These are phyloP conservation scores for Colletotrichum sp. DNA, from an alignment of 2,329 filamentous ascomycete species.

Conservation along the genomic window DNA sequence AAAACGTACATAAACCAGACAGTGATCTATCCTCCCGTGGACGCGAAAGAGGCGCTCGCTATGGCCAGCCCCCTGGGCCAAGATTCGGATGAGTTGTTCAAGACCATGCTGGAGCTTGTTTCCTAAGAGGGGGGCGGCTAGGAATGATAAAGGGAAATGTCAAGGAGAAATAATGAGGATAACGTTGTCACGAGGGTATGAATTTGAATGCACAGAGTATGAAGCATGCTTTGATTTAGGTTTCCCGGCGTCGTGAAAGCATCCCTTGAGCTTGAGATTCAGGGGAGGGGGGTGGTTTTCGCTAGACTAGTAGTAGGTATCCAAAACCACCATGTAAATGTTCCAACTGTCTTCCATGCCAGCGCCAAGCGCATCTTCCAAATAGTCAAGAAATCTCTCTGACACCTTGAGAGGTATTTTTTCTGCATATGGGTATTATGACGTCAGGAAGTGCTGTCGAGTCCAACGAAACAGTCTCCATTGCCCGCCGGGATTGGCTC, in stretches of 20 bases:
- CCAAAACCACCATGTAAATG: not conserved
- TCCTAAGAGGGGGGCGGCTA: not conserved
- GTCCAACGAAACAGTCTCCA: not conserved
- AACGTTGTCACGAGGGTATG: fast-evolving
- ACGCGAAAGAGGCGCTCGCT: constrained; percentile 25
- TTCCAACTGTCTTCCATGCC: not conserved
- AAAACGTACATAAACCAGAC: constrained; percentile 38
- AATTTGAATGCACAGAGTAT: fast-evolving
- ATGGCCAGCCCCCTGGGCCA: constrained; percentile 26
- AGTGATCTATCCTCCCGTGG: constrained; percentile 37
- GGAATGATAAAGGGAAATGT: not conserved
- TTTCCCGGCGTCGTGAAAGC: not conserved
- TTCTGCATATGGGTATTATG: not conserved
- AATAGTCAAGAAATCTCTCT: too few species aligned
- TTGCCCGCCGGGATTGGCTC: not conserved
- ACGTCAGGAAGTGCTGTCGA: not conserved
- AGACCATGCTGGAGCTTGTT: not conserved
- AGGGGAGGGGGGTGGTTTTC: not conserved
- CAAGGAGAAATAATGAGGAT: not conserved
- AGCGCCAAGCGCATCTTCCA: not conserved
- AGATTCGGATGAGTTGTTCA: constrained; percentile 9
- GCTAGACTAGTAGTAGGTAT: not conserved
- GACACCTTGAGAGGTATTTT: not conserved
- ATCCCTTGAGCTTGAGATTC: not conserved
- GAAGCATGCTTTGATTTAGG: fast-evolving